These are phyloP conservation scores for Ophiocytium majus DNA, from an alignment of 352 stramenopile genomes.

Conservation along the genomic window DNA sequence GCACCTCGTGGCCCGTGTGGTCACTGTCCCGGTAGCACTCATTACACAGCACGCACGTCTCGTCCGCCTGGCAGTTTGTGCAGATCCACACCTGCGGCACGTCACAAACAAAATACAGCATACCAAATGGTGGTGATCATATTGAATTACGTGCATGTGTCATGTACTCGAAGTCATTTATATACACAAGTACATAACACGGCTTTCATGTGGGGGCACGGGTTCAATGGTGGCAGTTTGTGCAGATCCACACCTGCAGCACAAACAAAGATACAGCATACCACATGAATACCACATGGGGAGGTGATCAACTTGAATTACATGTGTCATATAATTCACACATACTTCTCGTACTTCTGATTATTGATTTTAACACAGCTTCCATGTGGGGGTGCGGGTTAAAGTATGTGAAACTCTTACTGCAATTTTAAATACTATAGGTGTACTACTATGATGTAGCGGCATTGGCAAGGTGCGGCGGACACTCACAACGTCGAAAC, in stretches of 20 bases:
- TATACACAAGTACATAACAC: neutral
- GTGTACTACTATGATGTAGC: no score
- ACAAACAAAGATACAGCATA: no score
- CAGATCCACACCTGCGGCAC: slow-evolving; percentile 76
- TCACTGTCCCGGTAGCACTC: slow-evolving; percentile 87
- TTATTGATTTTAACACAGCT: no score
- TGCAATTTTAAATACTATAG: no score
- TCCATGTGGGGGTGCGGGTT: no score
- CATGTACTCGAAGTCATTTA: neutral
- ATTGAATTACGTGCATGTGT: neutral
- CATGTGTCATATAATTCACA: no score
- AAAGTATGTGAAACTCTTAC: no score
- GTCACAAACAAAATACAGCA: neutral
- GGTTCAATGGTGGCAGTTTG: neutral
- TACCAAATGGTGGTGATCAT: neutral
- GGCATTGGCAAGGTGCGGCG: no score
- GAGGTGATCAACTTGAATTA: neutral
- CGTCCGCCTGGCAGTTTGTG: slow-evolving; percentile 67
- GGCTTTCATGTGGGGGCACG: neutral
- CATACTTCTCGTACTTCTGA: no score
- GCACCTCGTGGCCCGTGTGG: slow-evolving; percentile 86
- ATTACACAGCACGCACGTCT: slow-evolving; percentile 97
- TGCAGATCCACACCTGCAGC: neutral
- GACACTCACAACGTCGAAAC: no score
- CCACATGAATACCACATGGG: neutral